Evolutionary conservation across 306 rosid genomes (phyloP).

Genomic region (Clitoria ternatea): DNA sequence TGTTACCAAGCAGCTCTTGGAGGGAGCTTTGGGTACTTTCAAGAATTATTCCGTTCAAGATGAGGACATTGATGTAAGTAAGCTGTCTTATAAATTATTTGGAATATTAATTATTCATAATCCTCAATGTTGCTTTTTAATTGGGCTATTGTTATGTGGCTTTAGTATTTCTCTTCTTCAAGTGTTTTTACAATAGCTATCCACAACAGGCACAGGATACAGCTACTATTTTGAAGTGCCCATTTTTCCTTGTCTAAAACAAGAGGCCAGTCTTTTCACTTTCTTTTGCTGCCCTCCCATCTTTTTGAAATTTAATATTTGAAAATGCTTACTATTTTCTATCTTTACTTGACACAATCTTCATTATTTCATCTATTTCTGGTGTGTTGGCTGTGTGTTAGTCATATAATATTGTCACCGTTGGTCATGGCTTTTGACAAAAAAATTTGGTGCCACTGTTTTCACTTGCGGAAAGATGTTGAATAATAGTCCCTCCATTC

Average conservation of each 20-base stretch:
- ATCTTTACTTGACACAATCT: not conserved
- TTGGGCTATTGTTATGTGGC: no score
- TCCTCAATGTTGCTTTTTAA: conserved; percentile 6
- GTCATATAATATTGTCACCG: not conserved
- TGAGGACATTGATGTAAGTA: conserved; percentile 81
- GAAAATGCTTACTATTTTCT: not conserved
- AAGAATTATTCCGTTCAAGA: conserved; percentile 69
- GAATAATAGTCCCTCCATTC: no score
- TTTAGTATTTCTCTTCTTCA: not conserved
- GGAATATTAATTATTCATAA: conserved; percentile 4
- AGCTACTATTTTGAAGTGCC: not conserved
- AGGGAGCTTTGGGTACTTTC: conserved; percentile 89
- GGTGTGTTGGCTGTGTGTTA: not conserved
- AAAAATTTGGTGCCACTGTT: not conserved
- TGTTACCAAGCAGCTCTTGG: conserved; percentile 70
- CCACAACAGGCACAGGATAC: no score
- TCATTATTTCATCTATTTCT: not conserved
- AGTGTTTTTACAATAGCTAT: not conserved
- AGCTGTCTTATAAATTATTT: not conserved
- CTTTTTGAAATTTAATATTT: not conserved
- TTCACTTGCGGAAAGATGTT: not conserved
- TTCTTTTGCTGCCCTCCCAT: not conserved
- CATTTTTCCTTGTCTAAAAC: not conserved
- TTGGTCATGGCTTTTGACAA: not conserved
- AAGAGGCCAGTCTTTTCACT: not conserved